Evolutionary conservation across 148 eudicot genomes (phyloP).

Genomic region (Hydrangea macrophylla): DNA sequence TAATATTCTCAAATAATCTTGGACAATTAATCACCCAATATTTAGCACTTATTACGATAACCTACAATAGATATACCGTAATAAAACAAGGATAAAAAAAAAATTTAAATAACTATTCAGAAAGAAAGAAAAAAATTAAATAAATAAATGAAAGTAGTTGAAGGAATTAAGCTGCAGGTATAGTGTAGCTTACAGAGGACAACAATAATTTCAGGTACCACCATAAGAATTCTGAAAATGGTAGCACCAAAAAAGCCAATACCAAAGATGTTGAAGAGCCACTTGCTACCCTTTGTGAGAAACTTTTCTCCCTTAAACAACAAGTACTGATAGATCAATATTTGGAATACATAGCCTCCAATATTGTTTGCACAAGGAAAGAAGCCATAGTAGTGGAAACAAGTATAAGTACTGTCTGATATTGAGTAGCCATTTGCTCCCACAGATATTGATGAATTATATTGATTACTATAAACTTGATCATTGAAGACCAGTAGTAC

Average conservation of each 20-base stretch:
- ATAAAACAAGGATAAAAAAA: too few relatives aligned
- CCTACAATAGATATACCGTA: too few relatives aligned
- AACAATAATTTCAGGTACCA: constrained; percentile 26
- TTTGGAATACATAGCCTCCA: constrained; percentile 28
- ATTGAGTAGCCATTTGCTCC: not conserved
- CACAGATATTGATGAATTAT: not conserved
- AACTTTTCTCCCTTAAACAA: constrained; percentile 26
- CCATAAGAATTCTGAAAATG: constrained; percentile 30
- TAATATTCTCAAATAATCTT: too few relatives aligned
- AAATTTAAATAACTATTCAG: too few relatives aligned
- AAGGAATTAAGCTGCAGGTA: too few relatives aligned
- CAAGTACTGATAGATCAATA: constrained; percentile 26
- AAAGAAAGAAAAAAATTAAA: not conserved
- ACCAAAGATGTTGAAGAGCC: constrained; percentile 30
- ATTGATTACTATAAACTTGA: not conserved
- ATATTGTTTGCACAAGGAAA: constrained; percentile 39
- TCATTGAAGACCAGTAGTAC: constrained; percentile 32
- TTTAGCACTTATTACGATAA: not conserved
- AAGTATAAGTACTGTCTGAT: not conserved
- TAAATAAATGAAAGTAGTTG: constrained; percentile 12
- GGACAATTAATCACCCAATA: not conserved
- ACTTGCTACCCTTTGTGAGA: constrained; percentile 26
- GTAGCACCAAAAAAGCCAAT: constrained; percentile 30
- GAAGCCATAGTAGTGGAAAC: constrained; percentile 29
- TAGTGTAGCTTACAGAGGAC: not conserved